Percentiles rank a stretch among this genome's conserved stretches.
Evolutionary conservation across 768 basidiomycete genomes (phyloP).

Genomic region (Imleria badia): DNA sequence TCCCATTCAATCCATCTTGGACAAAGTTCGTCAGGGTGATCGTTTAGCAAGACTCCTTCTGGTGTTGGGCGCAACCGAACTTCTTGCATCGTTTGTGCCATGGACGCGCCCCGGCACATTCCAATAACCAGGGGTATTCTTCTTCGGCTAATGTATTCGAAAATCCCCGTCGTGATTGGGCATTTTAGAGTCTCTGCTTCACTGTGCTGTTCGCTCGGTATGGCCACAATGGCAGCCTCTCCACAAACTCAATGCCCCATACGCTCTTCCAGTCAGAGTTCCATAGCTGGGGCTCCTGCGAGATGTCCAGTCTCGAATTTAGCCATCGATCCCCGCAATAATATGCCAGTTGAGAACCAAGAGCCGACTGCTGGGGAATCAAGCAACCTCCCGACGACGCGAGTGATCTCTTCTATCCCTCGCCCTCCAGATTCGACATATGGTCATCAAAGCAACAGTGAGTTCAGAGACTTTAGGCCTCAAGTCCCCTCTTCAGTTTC

Average conservation of each 20-base stretch:
- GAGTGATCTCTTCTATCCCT: constrained; percentile 6
- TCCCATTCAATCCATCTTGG: too few species aligned
- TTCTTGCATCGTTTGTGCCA: too few species aligned
- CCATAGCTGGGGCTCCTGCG: neutral
- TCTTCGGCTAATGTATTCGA: too few species aligned
- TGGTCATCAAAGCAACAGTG: constrained; percentile 13
- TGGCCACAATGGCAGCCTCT: too few species aligned
- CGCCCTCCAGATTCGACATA: constrained; percentile 7
- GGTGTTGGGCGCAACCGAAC: too few species aligned
- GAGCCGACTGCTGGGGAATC: neutral
- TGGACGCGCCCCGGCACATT: too few species aligned
- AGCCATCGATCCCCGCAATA: constrained; percentile 6
- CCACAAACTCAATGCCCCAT: neutral
- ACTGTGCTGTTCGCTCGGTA: too few species aligned
- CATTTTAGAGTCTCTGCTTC: too few species aligned
- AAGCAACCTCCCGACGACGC: neutral
- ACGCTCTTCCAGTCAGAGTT: neutral
- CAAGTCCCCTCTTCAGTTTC: neutral
- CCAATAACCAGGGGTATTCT: too few species aligned
- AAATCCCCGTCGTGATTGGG: too few species aligned
- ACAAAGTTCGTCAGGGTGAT: too few species aligned
- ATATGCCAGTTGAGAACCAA: constrained; percentile 14
- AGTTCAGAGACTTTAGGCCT: neutral
- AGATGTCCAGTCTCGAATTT: constrained; percentile 1
- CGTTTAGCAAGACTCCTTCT: too few species aligned